These are phyloP conservation scores for Irineochytrium annulatum DNA, from an alignment of 192 early-diverging fungal genomes.

Conservation along the genomic window DNA sequence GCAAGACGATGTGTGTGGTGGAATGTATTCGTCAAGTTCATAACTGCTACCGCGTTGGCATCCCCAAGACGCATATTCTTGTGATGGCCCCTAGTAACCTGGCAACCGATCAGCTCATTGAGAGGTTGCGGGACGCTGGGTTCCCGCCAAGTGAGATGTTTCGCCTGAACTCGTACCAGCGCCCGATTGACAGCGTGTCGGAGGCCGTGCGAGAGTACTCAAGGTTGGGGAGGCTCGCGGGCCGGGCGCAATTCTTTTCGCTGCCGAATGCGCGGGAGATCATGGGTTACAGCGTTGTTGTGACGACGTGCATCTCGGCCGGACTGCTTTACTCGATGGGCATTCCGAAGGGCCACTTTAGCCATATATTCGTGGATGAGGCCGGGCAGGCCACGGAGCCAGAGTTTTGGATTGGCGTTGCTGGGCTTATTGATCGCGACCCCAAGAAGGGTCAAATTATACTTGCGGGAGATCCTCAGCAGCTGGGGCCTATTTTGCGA, in stretches of 20 bases:
- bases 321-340: not conserved
- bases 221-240: not conserved
- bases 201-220: conserved; percentile 7
- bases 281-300: not conserved
- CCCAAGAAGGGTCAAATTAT: not conserved
- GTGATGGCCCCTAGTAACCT: conserved; percentile 13
- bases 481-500: conserved; percentile 20
- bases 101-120: conserved; percentile 15
- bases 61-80: conserved; percentile 9
- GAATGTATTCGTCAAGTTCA: not conserved
- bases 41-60: not conserved
- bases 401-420: conserved; percentile 20
- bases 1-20: conserved; percentile 9
- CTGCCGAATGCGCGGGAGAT: conserved; percentile 3
- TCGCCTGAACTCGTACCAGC: conserved; percentile 12
- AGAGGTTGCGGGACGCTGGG: conserved; percentile 13
- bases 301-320: not conserved
- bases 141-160: conserved; percentile 4
- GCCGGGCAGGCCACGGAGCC: conserved; percentile 24
- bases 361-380: conserved; percentile 17
- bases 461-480: conserved; percentile 13
- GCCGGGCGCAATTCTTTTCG: conserved; percentile 1
- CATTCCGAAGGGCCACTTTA: not conserved
- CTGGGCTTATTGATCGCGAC: not conserved
- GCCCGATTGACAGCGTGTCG: not conserved